Percentiles rank a stretch among this genome's conserved stretches.
These are phyloP conservation scores for Halophytophthora polymorphica DNA, from an alignment of 352 stramenopile species.

Conservation along the genomic window DNA sequence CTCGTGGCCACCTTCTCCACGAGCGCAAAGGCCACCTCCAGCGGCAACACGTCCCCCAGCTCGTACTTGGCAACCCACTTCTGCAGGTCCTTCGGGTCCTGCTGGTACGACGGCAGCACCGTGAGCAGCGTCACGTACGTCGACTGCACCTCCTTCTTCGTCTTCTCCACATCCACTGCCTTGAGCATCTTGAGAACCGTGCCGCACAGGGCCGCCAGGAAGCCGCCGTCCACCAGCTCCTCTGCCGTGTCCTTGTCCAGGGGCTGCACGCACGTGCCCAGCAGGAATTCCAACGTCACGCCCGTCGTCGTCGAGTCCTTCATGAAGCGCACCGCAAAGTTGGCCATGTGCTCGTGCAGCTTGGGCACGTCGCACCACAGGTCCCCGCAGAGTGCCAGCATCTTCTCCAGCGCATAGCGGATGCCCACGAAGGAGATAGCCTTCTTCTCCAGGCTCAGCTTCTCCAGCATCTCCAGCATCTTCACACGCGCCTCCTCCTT, in stretches of 20 bases:
- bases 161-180: conserved; percentile 32
- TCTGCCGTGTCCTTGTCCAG: conserved; percentile 59
- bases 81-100: conserved; percentile 47
- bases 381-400: conserved; percentile 55
- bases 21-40: conserved; percentile 60
- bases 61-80: conserved; percentile 68
- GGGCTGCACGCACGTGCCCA: conserved; percentile 41
- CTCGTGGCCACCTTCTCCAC: conserved; percentile 41
- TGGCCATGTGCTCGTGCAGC: conserved; percentile 70
- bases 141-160: conserved; percentile 43
- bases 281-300: conserved; percentile 69
- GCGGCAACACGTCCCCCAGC: conserved; percentile 47
- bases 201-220: conserved; percentile 52
- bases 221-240: conserved; percentile 69
- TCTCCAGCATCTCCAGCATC: conserved; percentile 70
- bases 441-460: conserved; percentile 60
- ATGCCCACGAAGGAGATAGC: conserved; percentile 56
- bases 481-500: conserved; percentile 48
- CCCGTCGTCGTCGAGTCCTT: conserved; percentile 51
- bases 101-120: conserved; percentile 54
- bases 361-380: conserved; percentile 83
- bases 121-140: conserved; percentile 58
- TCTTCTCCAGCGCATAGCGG: conserved; percentile 56
- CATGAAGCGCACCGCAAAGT: conserved; percentile 71
- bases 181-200: conserved; percentile 49